Evolutionary conservation across 495 filamentous ascomycete species (phyloP).

Genomic region (Penicillium alfredii): DNA sequence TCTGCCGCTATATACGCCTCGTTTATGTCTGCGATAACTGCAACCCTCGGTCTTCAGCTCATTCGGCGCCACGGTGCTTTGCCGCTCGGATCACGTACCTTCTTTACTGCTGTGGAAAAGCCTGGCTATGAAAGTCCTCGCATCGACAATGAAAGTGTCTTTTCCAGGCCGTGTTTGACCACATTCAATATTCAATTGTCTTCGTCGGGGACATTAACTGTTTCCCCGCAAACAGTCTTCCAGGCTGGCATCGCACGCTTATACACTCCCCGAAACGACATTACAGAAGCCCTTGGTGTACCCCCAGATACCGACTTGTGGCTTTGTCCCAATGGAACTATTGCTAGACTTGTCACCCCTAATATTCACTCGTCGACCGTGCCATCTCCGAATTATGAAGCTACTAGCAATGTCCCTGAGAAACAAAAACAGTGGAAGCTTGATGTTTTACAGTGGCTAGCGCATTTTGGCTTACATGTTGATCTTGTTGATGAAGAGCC

Average conservation of each 20-base stretch:
- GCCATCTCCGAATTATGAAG: constrained; percentile 19
- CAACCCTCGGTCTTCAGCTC: constrained; percentile 36
- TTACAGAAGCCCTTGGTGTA: constrained; percentile 13
- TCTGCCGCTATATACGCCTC: constrained; percentile 40
- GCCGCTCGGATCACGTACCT: constrained; percentile 41
- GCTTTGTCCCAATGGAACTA: constrained; percentile 45
- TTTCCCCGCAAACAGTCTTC: constrained; percentile 34
- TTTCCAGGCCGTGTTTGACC: constrained; percentile 30
- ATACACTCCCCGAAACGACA: constrained; percentile 17
- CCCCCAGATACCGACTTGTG: constrained; percentile 39
- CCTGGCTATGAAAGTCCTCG: constrained; percentile 27
- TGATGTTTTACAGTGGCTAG: constrained; percentile 37
- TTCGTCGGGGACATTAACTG: constrained; percentile 31
- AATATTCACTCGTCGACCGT: constrained; percentile 17
- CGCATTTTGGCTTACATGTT: constrained; percentile 34
- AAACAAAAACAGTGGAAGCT: constrained; percentile 35
- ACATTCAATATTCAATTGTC: constrained; percentile 39
- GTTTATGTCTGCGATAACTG: constrained; percentile 41
- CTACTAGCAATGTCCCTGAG: constrained; percentile 6
- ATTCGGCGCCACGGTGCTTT: constrained; percentile 34
- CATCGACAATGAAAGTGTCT: constrained; percentile 24
- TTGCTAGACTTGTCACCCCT: constrained; percentile 37
- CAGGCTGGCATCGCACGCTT: constrained; percentile 37
- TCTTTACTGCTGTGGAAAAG: constrained; percentile 35
- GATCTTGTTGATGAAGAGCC: constrained; percentile 30